Percentiles rank a stretch among this genome's conserved stretches.
These are phyloP conservation scores for Tagetes erecta DNA, from an alignment of 129 eudicot genomes.

Conservation along the genomic window DNA sequence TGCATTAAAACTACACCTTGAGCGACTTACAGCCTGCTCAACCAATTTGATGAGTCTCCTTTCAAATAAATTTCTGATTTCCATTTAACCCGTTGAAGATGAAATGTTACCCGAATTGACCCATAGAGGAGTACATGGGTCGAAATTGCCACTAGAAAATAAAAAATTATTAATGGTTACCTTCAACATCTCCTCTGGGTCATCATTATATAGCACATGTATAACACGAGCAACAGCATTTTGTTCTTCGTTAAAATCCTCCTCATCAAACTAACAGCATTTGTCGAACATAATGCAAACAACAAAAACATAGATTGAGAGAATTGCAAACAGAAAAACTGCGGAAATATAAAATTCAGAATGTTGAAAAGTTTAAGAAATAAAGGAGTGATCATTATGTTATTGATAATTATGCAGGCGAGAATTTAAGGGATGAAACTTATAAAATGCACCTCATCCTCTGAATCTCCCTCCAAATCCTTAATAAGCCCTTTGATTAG, in stretches of 20 bases:
- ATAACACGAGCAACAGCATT: conserved; percentile 93
- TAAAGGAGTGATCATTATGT: conserved; percentile 8
- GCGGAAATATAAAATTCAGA: neutral
- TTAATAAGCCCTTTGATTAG: conserved; percentile 86
- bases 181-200: conserved; percentile 98
- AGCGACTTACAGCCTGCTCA: neutral
- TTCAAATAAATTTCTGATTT: neutral
- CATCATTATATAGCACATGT: conserved; percentile 91
- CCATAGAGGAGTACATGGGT: neutral
- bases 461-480: conserved; percentile 65
- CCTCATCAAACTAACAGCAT: conserved; percentile 77
- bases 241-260: conserved; percentile 97
- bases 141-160: neutral
- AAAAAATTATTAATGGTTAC: conserved; percentile 29
- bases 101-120: neutral
- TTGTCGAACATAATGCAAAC: conserved; percentile 23
- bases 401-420: conserved; percentile 20
- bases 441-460: conserved; percentile 64
- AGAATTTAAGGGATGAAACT: conserved; percentile 21
- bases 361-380: conserved; percentile 15
- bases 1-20: neutral
- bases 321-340: neutral
- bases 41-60: neutral
- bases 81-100: neutral
- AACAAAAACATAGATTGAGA: neutral